Conservation (phyloP, 352 stramenopile species). For the Saprolegnia parasitica region DNA sequence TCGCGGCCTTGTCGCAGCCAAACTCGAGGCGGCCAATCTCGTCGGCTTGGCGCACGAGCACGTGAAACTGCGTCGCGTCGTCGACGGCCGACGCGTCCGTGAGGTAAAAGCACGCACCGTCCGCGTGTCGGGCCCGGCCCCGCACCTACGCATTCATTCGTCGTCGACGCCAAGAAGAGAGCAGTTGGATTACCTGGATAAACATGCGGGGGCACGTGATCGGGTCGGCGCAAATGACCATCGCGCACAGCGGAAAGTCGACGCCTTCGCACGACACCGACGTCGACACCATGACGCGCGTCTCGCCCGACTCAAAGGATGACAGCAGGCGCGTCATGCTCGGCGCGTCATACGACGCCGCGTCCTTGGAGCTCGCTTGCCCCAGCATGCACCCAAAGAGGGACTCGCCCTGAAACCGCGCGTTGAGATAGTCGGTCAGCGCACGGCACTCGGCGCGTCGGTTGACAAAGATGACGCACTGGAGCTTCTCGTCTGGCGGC, state of each 20-base stretch:
- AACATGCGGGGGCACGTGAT: conserved; percentile 55
- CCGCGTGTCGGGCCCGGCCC: conserved; percentile 64
- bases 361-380: conserved; percentile 46
- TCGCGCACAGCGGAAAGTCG: conserved; percentile 67
- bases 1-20: conserved; percentile 53
- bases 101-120: conserved; percentile 74
- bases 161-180: not conserved
- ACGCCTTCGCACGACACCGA: conserved; percentile 73
- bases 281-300: conserved; percentile 66
- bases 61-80: conserved; percentile 45
- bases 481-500: not conserved
- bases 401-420: conserved; percentile 38
- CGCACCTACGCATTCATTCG: conserved; percentile 33
- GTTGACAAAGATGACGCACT: conserved; percentile 77
- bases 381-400: conserved; percentile 65
- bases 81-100: conserved; percentile 45
- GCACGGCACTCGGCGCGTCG: conserved; percentile 76
- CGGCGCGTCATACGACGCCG: conserved; percentile 49
- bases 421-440: conserved; percentile 72
- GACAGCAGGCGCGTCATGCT: conserved; percentile 53
- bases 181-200: conserved; percentile 37
- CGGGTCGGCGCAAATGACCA: conserved; percentile 60
- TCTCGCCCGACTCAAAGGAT: conserved; percentile 51
- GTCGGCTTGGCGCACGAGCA: conserved; percentile 41
- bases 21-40: conserved; percentile 66